Conservation (phyloP, 2,329 filamentous ascomycete genomes). For the Neofusicoccum parvum region DNA sequence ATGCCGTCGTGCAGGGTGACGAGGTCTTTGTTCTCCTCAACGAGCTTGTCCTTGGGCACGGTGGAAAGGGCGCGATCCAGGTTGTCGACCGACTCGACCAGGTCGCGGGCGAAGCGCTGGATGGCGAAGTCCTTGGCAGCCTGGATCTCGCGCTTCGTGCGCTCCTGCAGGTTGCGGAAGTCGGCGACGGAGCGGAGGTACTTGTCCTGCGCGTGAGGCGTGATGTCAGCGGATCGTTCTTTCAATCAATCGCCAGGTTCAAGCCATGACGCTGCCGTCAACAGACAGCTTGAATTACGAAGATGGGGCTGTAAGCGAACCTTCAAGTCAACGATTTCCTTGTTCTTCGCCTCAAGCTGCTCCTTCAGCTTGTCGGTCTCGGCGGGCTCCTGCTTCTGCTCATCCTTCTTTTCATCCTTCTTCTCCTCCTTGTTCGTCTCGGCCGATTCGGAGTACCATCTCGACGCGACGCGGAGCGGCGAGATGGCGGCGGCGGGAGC, state of each 20-base stretch:
- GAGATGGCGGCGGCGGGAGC: constrained; percentile 26
- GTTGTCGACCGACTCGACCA: constrained; percentile 95
- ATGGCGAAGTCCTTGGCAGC: constrained; percentile 89
- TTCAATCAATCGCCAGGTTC: background rate
- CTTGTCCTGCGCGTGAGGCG: constrained; percentile 68
- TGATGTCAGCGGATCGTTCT: constrained; percentile 5
- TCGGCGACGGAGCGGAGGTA: constrained; percentile 93
- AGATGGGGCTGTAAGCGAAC: constrained; percentile 52
- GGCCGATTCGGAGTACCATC: constrained; percentile 50
- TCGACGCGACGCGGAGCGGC: constrained; percentile 30
- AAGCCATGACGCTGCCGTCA: background rate
- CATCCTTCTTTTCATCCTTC: constrained; percentile 42
- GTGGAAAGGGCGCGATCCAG: constrained; percentile 86
- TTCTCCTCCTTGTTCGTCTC: constrained; percentile 45
- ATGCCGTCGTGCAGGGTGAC: constrained; percentile 81
- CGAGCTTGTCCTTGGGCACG: constrained; percentile 75
- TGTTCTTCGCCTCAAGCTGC: constrained; percentile 71
- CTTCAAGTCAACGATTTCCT: constrained; percentile 81
- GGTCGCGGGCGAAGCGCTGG: constrained; percentile 89
- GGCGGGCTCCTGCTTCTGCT: constrained; percentile 51
- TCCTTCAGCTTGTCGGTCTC: constrained; percentile 53
- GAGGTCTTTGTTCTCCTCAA: constrained; percentile 69
- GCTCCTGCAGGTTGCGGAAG: constrained; percentile 96
- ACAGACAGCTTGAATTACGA: no score
- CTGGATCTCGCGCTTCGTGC: constrained; percentile 87